Percentiles rank a stretch among this genome's conserved stretches.
Evolutionary conservation across 2,329 filamentous ascomycete species (phyloP).

Genomic region (Didymella pomorum): DNA sequence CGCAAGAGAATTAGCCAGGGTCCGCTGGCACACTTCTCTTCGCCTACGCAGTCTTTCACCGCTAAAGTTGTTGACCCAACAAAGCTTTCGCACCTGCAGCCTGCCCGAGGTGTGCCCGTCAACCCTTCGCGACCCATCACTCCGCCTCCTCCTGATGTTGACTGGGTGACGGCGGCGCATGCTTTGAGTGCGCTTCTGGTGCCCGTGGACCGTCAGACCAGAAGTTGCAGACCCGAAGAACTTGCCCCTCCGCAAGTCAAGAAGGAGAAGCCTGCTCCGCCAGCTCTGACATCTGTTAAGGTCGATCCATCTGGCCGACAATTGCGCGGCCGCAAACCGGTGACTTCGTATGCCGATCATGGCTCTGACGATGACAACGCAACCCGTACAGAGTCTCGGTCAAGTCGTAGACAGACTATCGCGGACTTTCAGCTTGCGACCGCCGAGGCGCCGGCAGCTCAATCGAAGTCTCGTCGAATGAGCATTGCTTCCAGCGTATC

Average conservation of each 20-base stretch:
- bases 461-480: conserved; percentile 50
- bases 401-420: conserved; percentile 51
- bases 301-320: conserved; percentile 66
- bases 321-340: conserved; percentile 72
- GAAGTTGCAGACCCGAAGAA: conserved; percentile 80
- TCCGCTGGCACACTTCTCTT: conserved; percentile 76
- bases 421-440: conserved; percentile 46
- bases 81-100: conserved; percentile 65
- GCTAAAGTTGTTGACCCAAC: conserved; percentile 77
- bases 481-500: conserved; percentile 56
- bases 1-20: conserved; percentile 69
- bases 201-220: conserved; percentile 75
- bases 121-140: conserved; percentile 59
- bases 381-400: conserved; percentile 35
- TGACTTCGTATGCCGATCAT: conserved; percentile 61
- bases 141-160: conserved; percentile 79
- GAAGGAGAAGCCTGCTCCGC: conserved; percentile 59
- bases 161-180: conserved; percentile 84
- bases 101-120: conserved; percentile 56
- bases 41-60: conserved; percentile 85
- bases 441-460: conserved; percentile 33
- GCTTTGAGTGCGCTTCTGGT: conserved; percentile 85
- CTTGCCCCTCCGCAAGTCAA: conserved; percentile 67
- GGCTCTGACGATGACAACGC: conserved; percentile 53
- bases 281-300: conserved; percentile 40